Evolutionary conservation across 352 stramenopile species (phyloP).

Genomic region (Pythium oligandrum): DNA sequence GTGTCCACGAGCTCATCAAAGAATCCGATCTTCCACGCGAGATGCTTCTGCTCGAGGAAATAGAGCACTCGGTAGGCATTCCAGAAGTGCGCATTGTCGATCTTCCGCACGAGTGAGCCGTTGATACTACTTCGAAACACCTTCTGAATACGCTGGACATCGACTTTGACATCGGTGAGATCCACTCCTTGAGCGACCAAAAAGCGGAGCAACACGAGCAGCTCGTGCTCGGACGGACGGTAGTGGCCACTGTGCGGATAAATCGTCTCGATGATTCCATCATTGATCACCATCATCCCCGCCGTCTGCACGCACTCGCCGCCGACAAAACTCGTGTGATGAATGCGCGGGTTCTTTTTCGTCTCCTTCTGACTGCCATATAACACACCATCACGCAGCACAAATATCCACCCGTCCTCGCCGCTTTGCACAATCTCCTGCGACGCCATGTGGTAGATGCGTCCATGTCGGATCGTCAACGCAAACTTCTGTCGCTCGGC

Average conservation of each 20-base stretch:
- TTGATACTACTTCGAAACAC: constrained; percentile 87
- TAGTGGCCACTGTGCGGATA: constrained; percentile 98
- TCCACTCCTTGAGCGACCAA: constrained; percentile 89
- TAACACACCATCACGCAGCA: constrained; percentile 91
- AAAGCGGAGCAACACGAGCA: constrained; percentile 92
- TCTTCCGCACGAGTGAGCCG: constrained; percentile 64
- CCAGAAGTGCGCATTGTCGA: constrained; percentile 86
- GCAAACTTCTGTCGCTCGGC: constrained; percentile 89
- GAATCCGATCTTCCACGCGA: constrained; percentile 64
- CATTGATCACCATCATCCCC: constrained; percentile 93
- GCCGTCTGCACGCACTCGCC: constrained; percentile 95
- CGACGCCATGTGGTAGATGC: constrained; percentile 53
- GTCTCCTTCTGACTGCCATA: constrained; percentile 95
- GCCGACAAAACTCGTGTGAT: constrained; percentile 97
- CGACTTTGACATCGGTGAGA: constrained; percentile 87
- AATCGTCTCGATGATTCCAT: constrained; percentile 90
- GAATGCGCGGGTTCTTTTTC: constrained; percentile 91
- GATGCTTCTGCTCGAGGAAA: constrained; percentile 74
- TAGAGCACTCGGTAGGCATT: constrained; percentile 67
- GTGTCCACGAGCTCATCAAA: constrained; percentile 79
- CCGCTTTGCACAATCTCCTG: constrained; percentile 88
- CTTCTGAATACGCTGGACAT: constrained; percentile 95
- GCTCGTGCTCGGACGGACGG: constrained; percentile 92
- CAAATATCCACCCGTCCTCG: constrained; percentile 96
- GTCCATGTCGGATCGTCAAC: constrained; percentile 62